Base-by-base conservation (phyloP, 2,329 filamentous ascomycete species). In the Coniochaeta sp. region DNA sequence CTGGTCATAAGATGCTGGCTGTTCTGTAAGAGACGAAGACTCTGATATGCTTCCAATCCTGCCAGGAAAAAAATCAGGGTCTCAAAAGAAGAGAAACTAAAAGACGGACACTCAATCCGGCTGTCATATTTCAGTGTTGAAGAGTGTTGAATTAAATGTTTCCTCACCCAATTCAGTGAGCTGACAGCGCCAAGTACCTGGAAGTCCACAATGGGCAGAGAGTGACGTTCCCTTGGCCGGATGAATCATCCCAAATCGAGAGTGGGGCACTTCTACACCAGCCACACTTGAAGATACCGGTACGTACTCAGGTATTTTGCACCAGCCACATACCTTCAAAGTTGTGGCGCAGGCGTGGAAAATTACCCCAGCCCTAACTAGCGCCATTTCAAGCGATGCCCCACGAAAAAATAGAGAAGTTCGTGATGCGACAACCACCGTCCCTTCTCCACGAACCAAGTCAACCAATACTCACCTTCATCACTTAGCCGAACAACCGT, bases 401-500 rank as follows among this genome's bases (percentile, higher is more conserved):
- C 43, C 43, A 47, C 43, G 43, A 26, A n/a, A 40, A 40, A 40
- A 44, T n/a, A n/a, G n/a, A 44, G 28, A 50, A 52, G 47, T 52
- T n/a, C 24, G 47, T n/a, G 47, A 52, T 52, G 14, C 19, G n/a
- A n/a, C n/a, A n/a, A 26, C 4, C 22, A 31, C 31, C 47, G 14
- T 3, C 8, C 12, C 22, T 19, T 52, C n/a, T 17, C 47, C 1
- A 52, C 22, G n/a, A n/a, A 28, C 22, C 47, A 52, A 52, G 43
- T 47, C 38, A 40, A n/a, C 26, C 43, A 52, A 52, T 16, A 31
- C 60, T 44, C 67, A 67, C 64, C 64, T 68, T 89, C 87, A 89
- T 90, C 88, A 91, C 88, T 82, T 90, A 89, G 87, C 88, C 87
- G 88, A 85, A 87, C 83, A 76, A 76, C 75, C 81, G 85, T 89